Evolutionary conservation across 148 eudicot species (phyloP).

Genomic region (Chenopodium berlandieri): DNA sequence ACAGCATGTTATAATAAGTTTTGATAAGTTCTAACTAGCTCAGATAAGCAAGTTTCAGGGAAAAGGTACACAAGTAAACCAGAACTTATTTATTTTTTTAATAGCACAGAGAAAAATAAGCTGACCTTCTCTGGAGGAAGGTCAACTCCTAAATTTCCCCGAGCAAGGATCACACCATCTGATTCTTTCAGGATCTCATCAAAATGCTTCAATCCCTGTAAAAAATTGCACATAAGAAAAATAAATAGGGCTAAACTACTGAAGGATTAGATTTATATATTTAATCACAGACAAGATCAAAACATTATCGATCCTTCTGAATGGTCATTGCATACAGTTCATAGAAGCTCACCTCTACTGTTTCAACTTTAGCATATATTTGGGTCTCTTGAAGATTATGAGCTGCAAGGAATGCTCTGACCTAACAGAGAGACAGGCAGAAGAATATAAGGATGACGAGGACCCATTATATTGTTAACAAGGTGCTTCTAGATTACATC

Average conservation of each 20-base stretch:
- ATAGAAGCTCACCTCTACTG: constrained; percentile 43
- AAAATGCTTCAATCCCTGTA: constrained; percentile 56
- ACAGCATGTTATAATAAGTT: background rate
- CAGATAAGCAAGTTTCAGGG: background rate
- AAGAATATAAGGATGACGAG: constrained; percentile 10
- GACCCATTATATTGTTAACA: background rate
- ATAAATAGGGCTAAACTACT: background rate
- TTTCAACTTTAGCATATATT: constrained; percentile 62
- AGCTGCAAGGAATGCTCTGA: constrained; percentile 50
- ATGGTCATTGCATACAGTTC: constrained; percentile 1
- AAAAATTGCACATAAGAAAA: background rate
- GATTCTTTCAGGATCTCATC: constrained; percentile 67
- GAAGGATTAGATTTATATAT: background rate
- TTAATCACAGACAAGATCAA: too few species aligned
- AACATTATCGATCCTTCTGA: background rate
- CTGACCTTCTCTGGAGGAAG: constrained; percentile 67
- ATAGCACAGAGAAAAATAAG: background rate
- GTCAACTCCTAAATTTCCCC: constrained; percentile 69
- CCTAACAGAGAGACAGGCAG: constrained; percentile 34
- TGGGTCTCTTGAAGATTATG: constrained; percentile 52
- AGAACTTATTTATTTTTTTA: background rate
- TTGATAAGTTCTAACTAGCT: background rate
- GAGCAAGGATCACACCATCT: constrained; percentile 58
- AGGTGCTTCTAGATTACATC: background rate
- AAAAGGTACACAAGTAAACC: background rate